phyloP scores from a whole-genome alignment of 2,329 filamentous ascomycete species.

The Dactylonectria macrodidyma region DNA sequence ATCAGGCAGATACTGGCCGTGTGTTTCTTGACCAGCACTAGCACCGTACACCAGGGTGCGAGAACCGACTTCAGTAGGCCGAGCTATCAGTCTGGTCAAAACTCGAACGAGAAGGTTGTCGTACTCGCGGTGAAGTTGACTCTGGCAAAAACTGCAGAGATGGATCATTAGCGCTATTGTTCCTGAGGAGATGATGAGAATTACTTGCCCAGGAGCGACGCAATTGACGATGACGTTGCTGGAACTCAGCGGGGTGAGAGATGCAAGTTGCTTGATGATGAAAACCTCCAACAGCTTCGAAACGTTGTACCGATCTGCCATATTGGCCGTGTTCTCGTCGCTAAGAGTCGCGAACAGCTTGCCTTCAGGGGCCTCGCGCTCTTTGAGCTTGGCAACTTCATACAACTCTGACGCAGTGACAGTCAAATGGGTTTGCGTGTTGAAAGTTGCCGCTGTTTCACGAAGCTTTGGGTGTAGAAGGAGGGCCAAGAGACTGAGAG shows the following conservation, averaged over 20 bases:
- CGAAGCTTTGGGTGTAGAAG: conserved; percentile 67
- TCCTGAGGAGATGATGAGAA: neutral
- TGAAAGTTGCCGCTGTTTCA: conserved; percentile 49
- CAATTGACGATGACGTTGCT: conserved; percentile 11
- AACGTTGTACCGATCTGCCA: conserved; percentile 43
- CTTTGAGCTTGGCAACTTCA: conserved; percentile 44
- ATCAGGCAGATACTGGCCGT: conserved; percentile 61
- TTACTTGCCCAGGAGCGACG: conserved; percentile 2
- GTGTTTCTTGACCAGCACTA: conserved; percentile 55
- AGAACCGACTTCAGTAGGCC: conserved; percentile 63
- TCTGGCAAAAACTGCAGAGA: neutral
- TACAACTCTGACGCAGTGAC: conserved; percentile 50
- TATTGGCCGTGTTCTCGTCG: conserved; percentile 32
- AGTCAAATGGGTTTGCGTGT: conserved; percentile 44
- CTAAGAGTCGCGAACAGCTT: conserved; percentile 48
- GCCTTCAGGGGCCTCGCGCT: conserved; percentile 45
- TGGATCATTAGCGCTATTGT: neutral
- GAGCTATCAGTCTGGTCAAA: conserved; percentile 47
- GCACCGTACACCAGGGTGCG: conserved; percentile 59
- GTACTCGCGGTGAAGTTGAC: neutral
- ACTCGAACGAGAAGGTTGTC: neutral
- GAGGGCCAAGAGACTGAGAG: conserved; percentile 64
- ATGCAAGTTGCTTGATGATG: conserved; percentile 42
- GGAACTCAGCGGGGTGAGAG: neutral
- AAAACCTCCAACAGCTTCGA: conserved; percentile 53